Base-by-base conservation (phyloP, 257 asterid genomes). In the Eucommia ulmoides region DNA sequence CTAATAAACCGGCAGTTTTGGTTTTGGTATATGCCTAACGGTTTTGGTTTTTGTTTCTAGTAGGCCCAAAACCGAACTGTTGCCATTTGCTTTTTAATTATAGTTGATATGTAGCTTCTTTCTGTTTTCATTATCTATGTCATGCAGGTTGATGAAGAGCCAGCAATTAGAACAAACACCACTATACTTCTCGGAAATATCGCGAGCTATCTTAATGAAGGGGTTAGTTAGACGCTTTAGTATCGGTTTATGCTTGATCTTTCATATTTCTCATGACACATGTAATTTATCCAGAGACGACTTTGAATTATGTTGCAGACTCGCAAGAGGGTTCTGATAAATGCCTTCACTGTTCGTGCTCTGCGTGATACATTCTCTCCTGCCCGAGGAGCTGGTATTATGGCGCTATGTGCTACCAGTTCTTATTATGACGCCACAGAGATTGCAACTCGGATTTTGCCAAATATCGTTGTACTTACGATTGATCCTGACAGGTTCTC, bases 381-480 rank as follows among this genome's bases (percentile, higher is more conserved):
- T 56, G 96, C 99, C 60, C 73, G 99, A 71, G 99, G 93, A 70
- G 96, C 99, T 73, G 99, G 99, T 91, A 61, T 91, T 63, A 91
- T 83, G 98, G 94, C 98, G 46, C 66, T 91, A 62, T 71, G 77
- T 60, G 98, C 98, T 67, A 86, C 98, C 61, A 78, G 88, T 68
- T 73, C 96, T 69, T 86, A 76, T 52, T 91, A 91, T 60, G 99
- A 91, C 23, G 76, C 74, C 62, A 70, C 88, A 54, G 99, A 91
- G 81, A 91, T 91, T 63, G 99, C 95, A 19, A 87, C 93, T 59
- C 76, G 94, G 55, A 86, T 91, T 63, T 70, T 91, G 58, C 96
- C 96, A 22, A 81, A 81, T 66, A 55, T 86, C 61, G 94, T 91
- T 48, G 88, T 83, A 62, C 74, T 91, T 60, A 91, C 89, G 26